These are phyloP conservation scores for Kazachstania sp. DNA, from an alignment of 1,139 yeast species.

Conservation along the genomic window DNA sequence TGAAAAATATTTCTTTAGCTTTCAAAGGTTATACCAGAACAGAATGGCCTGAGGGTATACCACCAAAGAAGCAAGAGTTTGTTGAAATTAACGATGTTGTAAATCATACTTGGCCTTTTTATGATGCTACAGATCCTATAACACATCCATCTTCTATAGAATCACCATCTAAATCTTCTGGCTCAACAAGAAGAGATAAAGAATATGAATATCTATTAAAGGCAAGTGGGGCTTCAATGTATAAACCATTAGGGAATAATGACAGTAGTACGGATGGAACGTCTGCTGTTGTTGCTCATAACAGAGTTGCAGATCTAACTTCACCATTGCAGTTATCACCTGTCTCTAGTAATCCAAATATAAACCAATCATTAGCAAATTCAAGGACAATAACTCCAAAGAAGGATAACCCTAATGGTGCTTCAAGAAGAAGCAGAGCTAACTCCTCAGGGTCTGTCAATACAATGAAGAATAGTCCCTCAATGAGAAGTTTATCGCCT, in stretches of 20 bases:
- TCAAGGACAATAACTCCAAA: background rate
- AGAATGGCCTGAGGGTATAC: constrained; percentile 99
- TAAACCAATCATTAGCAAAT: background rate
- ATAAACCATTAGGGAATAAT: constrained; percentile 13
- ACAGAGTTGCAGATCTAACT: background rate
- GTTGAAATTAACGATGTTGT: constrained; percentile 58
- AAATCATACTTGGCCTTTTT: constrained; percentile 90
- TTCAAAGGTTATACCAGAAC: constrained; percentile 73
- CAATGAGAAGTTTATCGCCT: constrained; percentile 30
- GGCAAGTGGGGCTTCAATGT: constrained; percentile 26
- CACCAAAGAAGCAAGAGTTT: constrained; percentile 69
- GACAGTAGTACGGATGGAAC: background rate
- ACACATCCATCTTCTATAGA: background rate
- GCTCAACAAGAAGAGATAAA: background rate
- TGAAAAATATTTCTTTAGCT: constrained; percentile 56
- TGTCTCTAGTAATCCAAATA: background rate
- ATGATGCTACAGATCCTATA: constrained; percentile 32
- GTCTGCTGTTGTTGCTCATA: background rate
- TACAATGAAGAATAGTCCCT: constrained; percentile 3
- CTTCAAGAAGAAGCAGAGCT: constrained; percentile 5
- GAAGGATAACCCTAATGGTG: background rate
- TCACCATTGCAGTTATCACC: constrained; percentile 7
- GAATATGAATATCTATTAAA: constrained; percentile 13
- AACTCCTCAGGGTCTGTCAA: constrained; percentile 4
- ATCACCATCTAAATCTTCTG: background rate